A percentile compares a stretch with the other conserved stretches of the same genome.
Conservation (phyloP, 2,329 filamentous ascomycete genomes). For the Penicillium brasilianum region DNA sequence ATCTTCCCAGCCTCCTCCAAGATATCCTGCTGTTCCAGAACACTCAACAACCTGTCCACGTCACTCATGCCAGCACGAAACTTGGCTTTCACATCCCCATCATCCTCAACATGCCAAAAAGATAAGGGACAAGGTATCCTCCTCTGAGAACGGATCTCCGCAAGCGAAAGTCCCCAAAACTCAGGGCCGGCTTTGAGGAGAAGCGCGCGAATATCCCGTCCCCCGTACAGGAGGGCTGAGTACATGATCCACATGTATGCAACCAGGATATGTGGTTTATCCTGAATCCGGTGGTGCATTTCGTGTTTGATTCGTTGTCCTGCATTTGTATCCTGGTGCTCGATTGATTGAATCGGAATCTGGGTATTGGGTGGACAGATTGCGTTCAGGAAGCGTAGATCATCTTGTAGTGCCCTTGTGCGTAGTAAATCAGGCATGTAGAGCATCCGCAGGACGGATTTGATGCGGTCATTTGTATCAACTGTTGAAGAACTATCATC, state of each 20-base stretch:
- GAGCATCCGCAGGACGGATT: conserved; percentile 13
- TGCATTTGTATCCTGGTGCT: background rate
- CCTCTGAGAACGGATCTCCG: conserved; percentile 5
- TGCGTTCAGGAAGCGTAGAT: conserved; percentile 15
- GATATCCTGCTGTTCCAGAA: conserved; percentile 16
- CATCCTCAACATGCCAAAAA: conserved; percentile 21
- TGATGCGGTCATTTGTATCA: conserved; percentile 3
- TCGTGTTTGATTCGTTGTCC: conserved; percentile 5
- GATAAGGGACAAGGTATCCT: conserved; percentile 19
- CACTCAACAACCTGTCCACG: conserved; percentile 12
- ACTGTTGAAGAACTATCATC: background rate
- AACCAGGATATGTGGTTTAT: conserved; percentile 17
- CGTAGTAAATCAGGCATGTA: conserved; percentile 20
- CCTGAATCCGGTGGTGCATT: conserved; percentile 4
- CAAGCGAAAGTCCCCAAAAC: conserved; percentile 21
- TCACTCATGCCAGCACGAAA: conserved; percentile 11
- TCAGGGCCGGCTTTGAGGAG: conserved; percentile 19
- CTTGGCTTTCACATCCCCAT: conserved; percentile 4
- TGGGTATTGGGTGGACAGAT: background rate
- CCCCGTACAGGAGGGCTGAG: conserved; percentile 20
- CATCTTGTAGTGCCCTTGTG: conserved; percentile 11
- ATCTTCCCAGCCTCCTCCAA: conserved; percentile 15
- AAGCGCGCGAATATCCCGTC: conserved; percentile 13
- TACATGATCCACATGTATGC: conserved; percentile 25
- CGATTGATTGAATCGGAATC: background rate